A percentile compares a stretch with the other conserved stretches of the same genome.
These are phyloP conservation scores for Scenedesmus sp. DNA, from an alignment of 163 green algal species.

Conservation along the genomic window DNA sequence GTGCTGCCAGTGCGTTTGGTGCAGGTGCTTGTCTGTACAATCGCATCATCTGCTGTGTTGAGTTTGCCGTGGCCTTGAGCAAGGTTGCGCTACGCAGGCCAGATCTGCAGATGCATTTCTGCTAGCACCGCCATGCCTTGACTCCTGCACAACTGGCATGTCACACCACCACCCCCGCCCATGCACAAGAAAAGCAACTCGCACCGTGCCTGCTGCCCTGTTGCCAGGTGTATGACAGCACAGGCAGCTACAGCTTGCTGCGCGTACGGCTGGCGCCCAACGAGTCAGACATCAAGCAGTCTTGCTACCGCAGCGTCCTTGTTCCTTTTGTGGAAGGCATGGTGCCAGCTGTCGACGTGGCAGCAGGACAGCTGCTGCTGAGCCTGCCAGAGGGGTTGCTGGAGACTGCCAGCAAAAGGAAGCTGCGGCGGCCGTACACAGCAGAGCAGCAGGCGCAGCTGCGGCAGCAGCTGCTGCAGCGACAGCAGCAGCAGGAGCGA, in stretches of 20 bases:
- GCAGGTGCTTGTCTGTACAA: background rate
- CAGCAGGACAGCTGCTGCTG: background rate
- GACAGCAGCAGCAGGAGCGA: slow-evolving; percentile 48
- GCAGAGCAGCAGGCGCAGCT: slow-evolving; percentile 44
- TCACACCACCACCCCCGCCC: background rate
- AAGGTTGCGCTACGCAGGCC: background rate
- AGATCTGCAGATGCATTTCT: no score
- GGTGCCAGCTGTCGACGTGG: slow-evolving; percentile 47
- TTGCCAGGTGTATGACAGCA: slow-evolving; percentile 38
- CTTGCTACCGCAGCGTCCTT: slow-evolving; percentile 46
- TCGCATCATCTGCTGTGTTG: background rate
- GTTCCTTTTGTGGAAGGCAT: slow-evolving; percentile 49
- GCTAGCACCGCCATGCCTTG: no score
- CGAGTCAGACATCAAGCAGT: slow-evolving; percentile 29
- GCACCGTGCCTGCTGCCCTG: background rate
- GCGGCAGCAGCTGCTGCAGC: slow-evolving; percentile 33
- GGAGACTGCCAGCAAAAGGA: slow-evolving; percentile 25
- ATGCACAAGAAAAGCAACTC: background rate
- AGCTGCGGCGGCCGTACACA: slow-evolving; percentile 46
- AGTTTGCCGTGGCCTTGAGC: no score
- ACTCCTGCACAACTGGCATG: background rate
- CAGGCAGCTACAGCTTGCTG: slow-evolving; percentile 42
- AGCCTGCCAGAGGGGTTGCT: slow-evolving; percentile 37
- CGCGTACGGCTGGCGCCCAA: slow-evolving; percentile 40
- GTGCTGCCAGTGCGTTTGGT: no score